Base-by-base conservation (phyloP, 1,284 basidiomycete species). In the Polyporus tsugae region DNA sequence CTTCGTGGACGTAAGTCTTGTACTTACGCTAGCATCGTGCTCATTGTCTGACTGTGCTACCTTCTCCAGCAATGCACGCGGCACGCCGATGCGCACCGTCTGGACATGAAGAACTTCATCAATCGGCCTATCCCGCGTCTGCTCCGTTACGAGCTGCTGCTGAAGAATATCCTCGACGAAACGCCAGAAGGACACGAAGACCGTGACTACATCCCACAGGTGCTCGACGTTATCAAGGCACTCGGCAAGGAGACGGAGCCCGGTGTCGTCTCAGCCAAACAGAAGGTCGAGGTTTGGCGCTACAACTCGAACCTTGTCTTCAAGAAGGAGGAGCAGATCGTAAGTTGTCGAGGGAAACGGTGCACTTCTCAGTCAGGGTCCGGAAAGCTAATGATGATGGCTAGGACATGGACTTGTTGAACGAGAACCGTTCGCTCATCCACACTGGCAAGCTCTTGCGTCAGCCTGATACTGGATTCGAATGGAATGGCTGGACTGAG, bases 51-150 rank as follows among this genome's bases (percentile, higher is more conserved):
- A 62, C 4, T 6, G 33, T 66, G 22, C 13, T 61, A 6, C 22
- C 4, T 60, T 58, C 22, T 58, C 5, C 75, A 95, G 92, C 82
- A 87, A 82, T 89, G 89, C 67, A 85, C 87, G n/a, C 87, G 90
- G 15, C 89, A 93, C 72, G 87, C 91, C 0, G 91, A 94, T 70
- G 89, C 93, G 0, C 89, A 92, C 73, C 87, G 91, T 55, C 84
- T 94, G 38, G 94, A 95, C 73, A 92, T 98, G 86, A 94, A 95
- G 77, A 92, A 87, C 74, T 98, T 96, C 78, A 91, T 96, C 76
- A 91, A 94, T 73, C 88, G 96, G 53, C 95, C 97, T 1, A 95
- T 97, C 58, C 92, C 95, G 60, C 91, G 96, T 64, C 80, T 98
- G 39, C 86, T 96, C 59, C 92, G 96, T 35, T 98, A 99, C 80